Conservation (phyloP, 371 early-diverging fungal species). For the Batkoa obscura region DNA sequence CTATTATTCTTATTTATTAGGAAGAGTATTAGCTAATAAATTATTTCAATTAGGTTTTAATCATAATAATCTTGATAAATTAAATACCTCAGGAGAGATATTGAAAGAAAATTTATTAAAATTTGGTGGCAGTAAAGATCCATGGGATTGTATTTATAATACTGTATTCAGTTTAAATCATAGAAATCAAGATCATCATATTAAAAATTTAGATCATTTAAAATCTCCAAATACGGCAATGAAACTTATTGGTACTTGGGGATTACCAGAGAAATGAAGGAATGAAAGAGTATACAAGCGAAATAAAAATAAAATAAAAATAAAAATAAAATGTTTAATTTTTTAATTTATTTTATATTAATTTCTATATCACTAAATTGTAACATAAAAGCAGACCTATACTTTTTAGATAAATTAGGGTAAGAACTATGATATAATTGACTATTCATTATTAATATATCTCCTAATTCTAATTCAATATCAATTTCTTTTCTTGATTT, state of each 20-base stretch:
- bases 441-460: too few species aligned
- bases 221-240: not conserved
- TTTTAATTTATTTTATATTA: too few species aligned
- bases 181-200: not conserved
- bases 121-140: constrained; percentile 89
- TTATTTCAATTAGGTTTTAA: constrained; percentile 21
- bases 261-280: too few species aligned
- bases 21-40: constrained; percentile 54
- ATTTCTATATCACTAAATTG: too few species aligned
- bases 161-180: not conserved
- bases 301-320: too few species aligned
- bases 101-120: constrained; percentile 52
- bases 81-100: constrained; percentile 26
- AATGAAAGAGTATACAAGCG: too few species aligned
- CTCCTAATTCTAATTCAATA: too few species aligned
- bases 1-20: constrained; percentile 88
- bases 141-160: constrained; percentile 59
- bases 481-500: too few species aligned
- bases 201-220: not conserved
- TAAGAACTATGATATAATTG: too few species aligned
- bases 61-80: not conserved
- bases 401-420: too few species aligned
- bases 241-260: not conserved
- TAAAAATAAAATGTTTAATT: too few species aligned
- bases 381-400: too few species aligned